Percentiles rank a stretch among this genome's conserved stretches.
Evolutionary conservation across 495 filamentous ascomycete genomes (phyloP).

Genomic region (Penicillium macrosclerotiorum): DNA sequence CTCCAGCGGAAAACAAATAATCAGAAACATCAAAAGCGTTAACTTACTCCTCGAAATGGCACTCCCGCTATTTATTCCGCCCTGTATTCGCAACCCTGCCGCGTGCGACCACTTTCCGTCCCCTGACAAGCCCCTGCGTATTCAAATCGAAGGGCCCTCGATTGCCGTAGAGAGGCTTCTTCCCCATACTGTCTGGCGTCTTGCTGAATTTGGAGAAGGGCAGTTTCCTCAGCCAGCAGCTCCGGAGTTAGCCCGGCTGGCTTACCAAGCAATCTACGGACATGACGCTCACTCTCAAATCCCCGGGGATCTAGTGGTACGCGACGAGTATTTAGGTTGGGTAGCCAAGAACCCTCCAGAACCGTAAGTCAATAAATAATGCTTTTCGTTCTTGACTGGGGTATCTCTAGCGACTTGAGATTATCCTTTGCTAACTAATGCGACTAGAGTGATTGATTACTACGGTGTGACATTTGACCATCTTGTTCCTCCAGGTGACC

Average conservation of each 20-base stretch:
- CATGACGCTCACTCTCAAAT: conserved; percentile 19
- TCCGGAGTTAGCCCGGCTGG: conserved; percentile 25
- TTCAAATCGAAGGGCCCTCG: conserved; percentile 32
- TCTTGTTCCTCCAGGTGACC: conserved; percentile 29
- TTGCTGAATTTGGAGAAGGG: conserved; percentile 5
- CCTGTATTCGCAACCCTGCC: conserved; percentile 17
- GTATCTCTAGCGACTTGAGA: background rate
- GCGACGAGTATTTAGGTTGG: conserved; percentile 32
- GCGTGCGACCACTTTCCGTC: conserved; percentile 20
- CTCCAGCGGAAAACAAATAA: too few species aligned
- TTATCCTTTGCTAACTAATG: background rate
- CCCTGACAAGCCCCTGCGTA: conserved; percentile 21
- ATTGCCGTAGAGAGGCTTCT: conserved; percentile 27
- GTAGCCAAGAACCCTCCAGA: conserved; percentile 17
- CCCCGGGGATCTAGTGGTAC: conserved; percentile 25
- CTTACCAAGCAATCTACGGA: conserved; percentile 25
- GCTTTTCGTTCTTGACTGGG: background rate
- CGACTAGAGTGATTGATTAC: conserved; percentile 33
- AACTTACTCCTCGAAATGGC: too few species aligned
- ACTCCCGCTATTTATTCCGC: conserved; percentile 21
- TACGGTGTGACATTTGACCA: conserved; percentile 42
- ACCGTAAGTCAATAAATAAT: background rate
- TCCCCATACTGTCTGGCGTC: conserved; percentile 22
- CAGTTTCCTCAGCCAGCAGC: conserved; percentile 27
- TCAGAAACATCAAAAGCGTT: too few species aligned